Evolutionary conservation across 2,329 filamentous ascomycete genomes (phyloP), one percentile per base, ranked within the genome.

Genomic region (Curvularia hawaiiensis): DNA sequence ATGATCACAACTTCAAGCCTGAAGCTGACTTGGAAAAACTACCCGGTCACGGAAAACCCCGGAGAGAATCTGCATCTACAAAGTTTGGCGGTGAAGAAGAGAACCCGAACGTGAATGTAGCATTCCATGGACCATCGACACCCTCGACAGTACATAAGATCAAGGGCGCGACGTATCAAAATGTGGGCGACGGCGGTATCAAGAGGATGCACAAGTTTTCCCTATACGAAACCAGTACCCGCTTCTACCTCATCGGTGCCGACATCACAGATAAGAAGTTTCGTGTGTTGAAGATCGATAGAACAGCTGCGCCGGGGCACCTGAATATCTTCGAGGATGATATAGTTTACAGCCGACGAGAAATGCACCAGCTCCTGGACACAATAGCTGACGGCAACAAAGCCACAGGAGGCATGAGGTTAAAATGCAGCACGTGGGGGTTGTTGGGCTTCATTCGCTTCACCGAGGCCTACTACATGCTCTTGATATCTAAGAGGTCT

Each of bases 321-420:
- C 80, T 98, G 60, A 90, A 84, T 68, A 88, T 99, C 66, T 90
- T 90, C 14, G 95, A 99, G 75, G 95, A 99, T 79, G 95, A 96
- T 71, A 96, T 94, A 66, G 86, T 97, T 4, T 99, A 99, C 77
- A 92, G 88, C 48, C 91, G 93, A 71, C 89, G 89, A 74, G 92
- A 98, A 77, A 96, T 97, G 87, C 92, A 90, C 68, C 89, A 95
- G 75, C 83, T 98, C n/a, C 80, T 99, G 46, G 92, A 95, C 74
- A 90, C 93, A 16, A 96, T 99, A 56, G 92, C 98, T 69, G 91
- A 98, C 73, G 95, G 95, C 0, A 99, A 98, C 76, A 93, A 91
- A 70, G 88, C 86, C 8, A 92, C 92, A 0, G 95, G 95, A 24
- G 95, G 95, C 1, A 85, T 99, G 78, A 95, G 90, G 75, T 83